Evolutionary conservation across 2,329 filamentous ascomycete genomes (phyloP).

Genomic region (Neopestalotiopsis sp.): DNA sequence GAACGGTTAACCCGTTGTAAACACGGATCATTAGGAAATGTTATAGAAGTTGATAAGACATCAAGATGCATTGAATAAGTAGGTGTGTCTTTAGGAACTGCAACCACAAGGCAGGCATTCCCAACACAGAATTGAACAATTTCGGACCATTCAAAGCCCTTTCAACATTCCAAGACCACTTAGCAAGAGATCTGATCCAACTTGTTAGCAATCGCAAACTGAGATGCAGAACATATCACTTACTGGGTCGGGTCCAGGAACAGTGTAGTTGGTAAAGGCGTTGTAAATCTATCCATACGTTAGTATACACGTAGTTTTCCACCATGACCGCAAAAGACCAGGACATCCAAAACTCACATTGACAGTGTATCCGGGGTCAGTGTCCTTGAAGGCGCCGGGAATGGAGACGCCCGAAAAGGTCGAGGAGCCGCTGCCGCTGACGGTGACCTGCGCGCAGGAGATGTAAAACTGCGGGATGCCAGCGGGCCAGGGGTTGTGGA

Average conservation of each 20-base stretch:
- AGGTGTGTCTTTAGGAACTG: too few species aligned
- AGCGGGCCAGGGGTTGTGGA: constrained; percentile 58
- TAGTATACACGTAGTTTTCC: neutral
- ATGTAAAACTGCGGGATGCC: constrained; percentile 52
- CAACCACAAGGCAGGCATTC: too few species aligned
- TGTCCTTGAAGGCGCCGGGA: constrained; percentile 43
- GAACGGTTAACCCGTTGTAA: too few species aligned
- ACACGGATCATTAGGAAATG: too few species aligned
- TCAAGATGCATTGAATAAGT: too few species aligned
- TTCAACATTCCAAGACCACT: neutral
- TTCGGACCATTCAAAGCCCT: neutral
- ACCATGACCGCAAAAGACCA: too few species aligned
- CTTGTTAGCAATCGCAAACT: neutral
- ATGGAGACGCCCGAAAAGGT: constrained; percentile 37
- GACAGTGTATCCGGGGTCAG: constrained; percentile 47
- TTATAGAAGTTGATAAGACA: too few species aligned
- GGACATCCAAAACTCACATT: constrained; percentile 39
- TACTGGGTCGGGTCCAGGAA: constrained; percentile 34
- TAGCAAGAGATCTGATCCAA: constrained; percentile 1
- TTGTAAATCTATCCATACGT: constrained; percentile 29
- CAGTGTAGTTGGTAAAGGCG: constrained; percentile 38
- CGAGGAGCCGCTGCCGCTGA: constrained; percentile 44
- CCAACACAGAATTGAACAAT: too few species aligned
- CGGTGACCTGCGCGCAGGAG: constrained; percentile 51
- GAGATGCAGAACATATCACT: neutral